A percentile compares a stretch with the other conserved stretches of the same genome.
These are phyloP conservation scores for Suhomyces sp. DNA, from an alignment of 805 yeast species.

Conservation along the genomic window DNA sequence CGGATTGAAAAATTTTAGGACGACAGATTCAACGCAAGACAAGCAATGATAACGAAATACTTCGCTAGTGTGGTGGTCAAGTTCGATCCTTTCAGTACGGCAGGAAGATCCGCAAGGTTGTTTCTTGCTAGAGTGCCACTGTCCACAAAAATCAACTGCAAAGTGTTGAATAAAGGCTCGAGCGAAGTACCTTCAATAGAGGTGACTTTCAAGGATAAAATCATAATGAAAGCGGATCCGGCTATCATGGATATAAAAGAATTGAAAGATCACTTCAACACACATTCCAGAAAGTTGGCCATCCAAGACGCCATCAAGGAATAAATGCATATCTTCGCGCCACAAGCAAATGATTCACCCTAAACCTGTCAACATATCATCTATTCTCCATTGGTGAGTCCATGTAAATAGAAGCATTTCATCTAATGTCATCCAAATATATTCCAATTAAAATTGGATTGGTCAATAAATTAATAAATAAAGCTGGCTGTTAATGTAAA, in stretches of 20 bases:
- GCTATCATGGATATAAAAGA: constrained; percentile 60
- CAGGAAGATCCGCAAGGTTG: constrained; percentile 68
- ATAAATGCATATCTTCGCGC: constrained; percentile 7
- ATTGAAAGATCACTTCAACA: constrained; percentile 63
- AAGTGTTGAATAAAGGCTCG: constrained; percentile 50
- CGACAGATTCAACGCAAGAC: background rate
- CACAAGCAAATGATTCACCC: background rate
- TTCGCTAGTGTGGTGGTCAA: constrained; percentile 72
- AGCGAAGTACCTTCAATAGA: constrained; percentile 57
- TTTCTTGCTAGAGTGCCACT: constrained; percentile 82
- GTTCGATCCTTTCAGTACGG: constrained; percentile 73
- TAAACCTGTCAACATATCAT: background rate
- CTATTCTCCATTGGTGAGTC: background rate
- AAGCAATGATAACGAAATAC: constrained; percentile 83
- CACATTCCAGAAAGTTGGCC: constrained; percentile 76
- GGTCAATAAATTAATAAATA: background rate
- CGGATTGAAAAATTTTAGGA: background rate
- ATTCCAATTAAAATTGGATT: background rate
- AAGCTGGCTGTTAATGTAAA: background rate
- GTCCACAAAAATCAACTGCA: constrained; percentile 60
- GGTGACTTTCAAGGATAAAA: constrained; percentile 80
- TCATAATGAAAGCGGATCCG: constrained; percentile 67
- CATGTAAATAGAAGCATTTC: constrained; percentile 2
- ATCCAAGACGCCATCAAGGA: constrained; percentile 64
- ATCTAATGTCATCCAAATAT: background rate